Conservation (phyloP, 2,329 filamentous ascomycete genomes). For the Alternaria sp. region DNA sequence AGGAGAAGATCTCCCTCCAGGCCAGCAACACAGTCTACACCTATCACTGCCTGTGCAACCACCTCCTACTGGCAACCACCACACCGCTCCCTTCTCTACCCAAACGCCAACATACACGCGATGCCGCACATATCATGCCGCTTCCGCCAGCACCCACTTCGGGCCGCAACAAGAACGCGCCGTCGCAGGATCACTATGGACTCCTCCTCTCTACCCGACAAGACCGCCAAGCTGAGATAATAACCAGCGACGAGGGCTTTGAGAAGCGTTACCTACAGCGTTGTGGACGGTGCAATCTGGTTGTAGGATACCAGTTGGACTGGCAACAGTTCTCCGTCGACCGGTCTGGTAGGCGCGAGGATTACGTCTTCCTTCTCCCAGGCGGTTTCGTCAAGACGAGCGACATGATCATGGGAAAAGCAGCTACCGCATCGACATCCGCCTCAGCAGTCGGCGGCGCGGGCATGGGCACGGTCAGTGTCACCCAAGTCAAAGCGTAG, state of each 20-base stretch:
- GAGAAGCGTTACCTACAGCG: constrained; percentile 69
- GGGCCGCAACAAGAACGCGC: constrained; percentile 10
- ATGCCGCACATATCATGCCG: constrained; percentile 66
- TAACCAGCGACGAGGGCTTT: constrained; percentile 69
- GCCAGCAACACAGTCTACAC: constrained; percentile 56
- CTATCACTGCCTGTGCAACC: constrained; percentile 72
- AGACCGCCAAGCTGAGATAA: constrained; percentile 60
- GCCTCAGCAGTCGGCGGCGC: constrained; percentile 12
- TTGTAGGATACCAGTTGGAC: constrained; percentile 70
- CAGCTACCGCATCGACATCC: constrained; percentile 10
- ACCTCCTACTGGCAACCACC: constrained; percentile 69
- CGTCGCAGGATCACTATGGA: constrained; percentile 54
- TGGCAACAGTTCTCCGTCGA: constrained; percentile 56
- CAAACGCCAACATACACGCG: constrained; percentile 58
- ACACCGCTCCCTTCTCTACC: constrained; percentile 62
- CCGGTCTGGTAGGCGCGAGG: constrained; percentile 48
- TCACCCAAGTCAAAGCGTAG: constrained; percentile 37
- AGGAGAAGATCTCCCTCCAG: constrained; percentile 46
- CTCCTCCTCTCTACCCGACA: constrained; percentile 59
- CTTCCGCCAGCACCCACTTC: constrained; percentile 51
- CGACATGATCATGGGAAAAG: constrained; percentile 59
- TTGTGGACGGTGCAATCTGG: constrained; percentile 68
- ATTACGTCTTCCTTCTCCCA: constrained; percentile 68
- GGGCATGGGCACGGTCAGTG: constrained; percentile 25
- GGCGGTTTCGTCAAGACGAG: constrained; percentile 66